These are phyloP conservation scores for Panicum hallii DNA, from an alignment of 202 grass and related monocot genomes.

Conservation along the genomic window DNA sequence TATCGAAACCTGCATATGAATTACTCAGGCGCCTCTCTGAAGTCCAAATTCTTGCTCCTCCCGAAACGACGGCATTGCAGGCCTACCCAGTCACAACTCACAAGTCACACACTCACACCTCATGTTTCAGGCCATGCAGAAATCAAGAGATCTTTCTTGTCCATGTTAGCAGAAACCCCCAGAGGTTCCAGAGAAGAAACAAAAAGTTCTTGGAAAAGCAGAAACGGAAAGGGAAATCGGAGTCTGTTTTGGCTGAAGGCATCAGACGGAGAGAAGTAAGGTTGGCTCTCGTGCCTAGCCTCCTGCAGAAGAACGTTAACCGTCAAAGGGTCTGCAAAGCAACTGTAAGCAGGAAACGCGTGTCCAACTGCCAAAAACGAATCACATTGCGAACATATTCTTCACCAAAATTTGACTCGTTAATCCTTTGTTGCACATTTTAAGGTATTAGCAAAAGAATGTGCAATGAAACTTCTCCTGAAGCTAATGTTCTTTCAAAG, in stretches of 20 bases:
- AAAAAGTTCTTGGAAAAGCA: background rate
- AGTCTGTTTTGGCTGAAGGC: background rate
- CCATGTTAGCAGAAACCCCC: background rate
- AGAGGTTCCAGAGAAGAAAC: background rate
- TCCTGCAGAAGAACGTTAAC: background rate
- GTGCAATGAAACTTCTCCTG: background rate
- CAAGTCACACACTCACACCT: background rate
- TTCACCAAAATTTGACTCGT: background rate
- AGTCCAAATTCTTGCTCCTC: background rate
- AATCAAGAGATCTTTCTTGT: background rate
- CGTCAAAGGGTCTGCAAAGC: background rate
- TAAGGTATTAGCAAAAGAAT: conserved; percentile 7
- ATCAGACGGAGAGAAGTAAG: background rate
- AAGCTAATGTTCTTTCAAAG: background rate
- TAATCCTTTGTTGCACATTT: background rate
- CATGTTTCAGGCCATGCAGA: background rate
- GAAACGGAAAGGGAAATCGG: background rate
- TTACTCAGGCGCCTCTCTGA: background rate
- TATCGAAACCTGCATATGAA: background rate
- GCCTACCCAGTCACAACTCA: background rate
- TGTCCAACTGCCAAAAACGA: conserved; percentile 24
- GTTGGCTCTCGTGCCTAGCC: background rate
- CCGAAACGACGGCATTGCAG: background rate
- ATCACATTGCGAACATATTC: background rate
- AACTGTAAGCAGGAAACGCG: conserved; percentile 15